phyloP scores from a whole-genome alignment of 176 grass and related monocot genomes.

The Themeda triandra region DNA sequence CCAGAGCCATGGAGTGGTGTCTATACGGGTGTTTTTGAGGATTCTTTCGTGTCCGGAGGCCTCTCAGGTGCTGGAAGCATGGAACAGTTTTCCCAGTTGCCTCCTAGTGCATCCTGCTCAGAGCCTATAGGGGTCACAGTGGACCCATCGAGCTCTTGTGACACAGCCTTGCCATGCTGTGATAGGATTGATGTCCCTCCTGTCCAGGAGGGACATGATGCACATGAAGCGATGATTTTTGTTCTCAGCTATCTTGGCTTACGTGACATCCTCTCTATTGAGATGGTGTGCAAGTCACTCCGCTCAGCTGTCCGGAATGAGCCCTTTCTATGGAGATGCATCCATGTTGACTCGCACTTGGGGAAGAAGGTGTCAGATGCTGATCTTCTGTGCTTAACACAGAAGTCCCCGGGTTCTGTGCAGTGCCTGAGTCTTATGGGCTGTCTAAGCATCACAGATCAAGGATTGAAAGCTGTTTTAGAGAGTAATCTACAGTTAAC shows the following conservation, averaged over 20 bases:
- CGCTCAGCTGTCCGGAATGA: slow-evolving; percentile 39
- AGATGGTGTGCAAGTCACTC: slow-evolving; percentile 76
- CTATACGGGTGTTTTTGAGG: slow-evolving; percentile 17
- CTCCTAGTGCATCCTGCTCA: neutral
- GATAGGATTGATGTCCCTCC: slow-evolving; percentile 8
- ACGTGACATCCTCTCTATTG: slow-evolving; percentile 53
- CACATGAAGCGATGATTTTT: slow-evolving; percentile 48
- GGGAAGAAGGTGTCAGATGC: slow-evolving; percentile 61
- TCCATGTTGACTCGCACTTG: slow-evolving; percentile 50
- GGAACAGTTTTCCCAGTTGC: neutral
- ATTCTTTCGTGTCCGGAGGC: slow-evolving; percentile 12
- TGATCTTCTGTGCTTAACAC: slow-evolving; percentile 47
- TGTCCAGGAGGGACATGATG: slow-evolving; percentile 29
- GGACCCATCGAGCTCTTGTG: slow-evolving; percentile 3
- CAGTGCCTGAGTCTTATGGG: slow-evolving; percentile 46
- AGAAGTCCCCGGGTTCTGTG: slow-evolving; percentile 47
- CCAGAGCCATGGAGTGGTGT: neutral
- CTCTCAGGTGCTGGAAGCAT: neutral
- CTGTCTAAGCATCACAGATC: slow-evolving; percentile 73
- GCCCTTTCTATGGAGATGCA: slow-evolving; percentile 51
- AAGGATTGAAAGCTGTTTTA: slow-evolving; percentile 69
- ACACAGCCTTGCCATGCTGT: slow-evolving; percentile 20
- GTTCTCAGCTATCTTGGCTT: slow-evolving; percentile 58
- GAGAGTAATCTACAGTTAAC: slow-evolving; percentile 53
- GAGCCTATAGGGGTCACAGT: neutral